Base-by-base conservation (phyloP, 495 filamentous ascomycete species). In the Aeminium ludgeri region DNA sequence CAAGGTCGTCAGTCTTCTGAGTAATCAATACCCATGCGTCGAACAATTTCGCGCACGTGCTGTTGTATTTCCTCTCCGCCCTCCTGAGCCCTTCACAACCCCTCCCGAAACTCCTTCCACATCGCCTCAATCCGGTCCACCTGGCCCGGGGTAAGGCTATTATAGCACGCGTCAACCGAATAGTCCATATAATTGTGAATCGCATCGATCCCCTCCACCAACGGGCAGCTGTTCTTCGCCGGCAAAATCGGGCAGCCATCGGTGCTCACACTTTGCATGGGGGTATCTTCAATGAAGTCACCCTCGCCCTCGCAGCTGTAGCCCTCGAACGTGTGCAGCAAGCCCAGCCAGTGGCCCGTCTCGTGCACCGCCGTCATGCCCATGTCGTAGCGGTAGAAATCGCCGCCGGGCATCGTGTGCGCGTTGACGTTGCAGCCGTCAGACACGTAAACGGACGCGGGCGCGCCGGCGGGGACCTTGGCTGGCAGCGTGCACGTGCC, bases 101-200 rank as follows among this genome's bases (percentile, higher is more conserved):
- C 55, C 40, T 42, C 34, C 44, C 53, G 39, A 53, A 55, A 60
- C 52, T 47, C 40, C 10, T 30, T 44, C 45, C 55, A 62, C 55
- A 62, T 50, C 33, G 13, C 41, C 44, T 44, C 30, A 42, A 62
- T 60, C 28, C 57, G 32, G 38, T 41, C 47, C 30, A 45, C 19
- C 52, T 60, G 57, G 35, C 28, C 30, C 16, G 30, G 13, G 39
- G 51, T 57, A 37, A 62, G 60, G 8, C 34, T 43, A 10, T 41
- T 41, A 50, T 62, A 62, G 38, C 52, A 63, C 55, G 57, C 53
- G 67, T 76, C 72, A 34, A 65, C 65, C 5, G 64, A 66, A 47
- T 77, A 76, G 52, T 79, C 74, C 72, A 79, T 76, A 51, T 64
- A 75, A 53, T 78, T 77, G 48, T 69, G 69, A 47, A 79, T 74